Evolutionary conservation across 306 rosid genomes (phyloP).

Genomic region (Quercus suber): DNA sequence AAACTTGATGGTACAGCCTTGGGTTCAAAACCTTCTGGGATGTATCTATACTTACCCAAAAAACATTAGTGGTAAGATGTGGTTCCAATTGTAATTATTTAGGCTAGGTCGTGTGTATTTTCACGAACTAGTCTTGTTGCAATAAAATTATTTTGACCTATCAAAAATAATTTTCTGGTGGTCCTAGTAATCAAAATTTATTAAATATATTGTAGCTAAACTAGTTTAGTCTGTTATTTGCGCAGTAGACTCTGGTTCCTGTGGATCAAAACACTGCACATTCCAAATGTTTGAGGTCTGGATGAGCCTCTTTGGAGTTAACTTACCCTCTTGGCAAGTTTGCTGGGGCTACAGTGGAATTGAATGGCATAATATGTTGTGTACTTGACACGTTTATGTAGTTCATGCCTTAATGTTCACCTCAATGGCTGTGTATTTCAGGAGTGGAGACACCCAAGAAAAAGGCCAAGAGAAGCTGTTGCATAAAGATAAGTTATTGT

Average conservation of each 20-base stretch:
- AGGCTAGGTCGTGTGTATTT: too few relatives aligned
- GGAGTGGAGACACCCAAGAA: conserved; percentile 39
- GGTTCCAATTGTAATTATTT: too few relatives aligned
- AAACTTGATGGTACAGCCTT: too few relatives aligned
- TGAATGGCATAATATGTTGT: neutral
- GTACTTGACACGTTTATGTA: neutral
- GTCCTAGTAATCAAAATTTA: neutral
- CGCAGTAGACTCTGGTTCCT: neutral
- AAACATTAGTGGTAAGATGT: too few relatives aligned
- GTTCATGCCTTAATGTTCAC: conserved; percentile 18
- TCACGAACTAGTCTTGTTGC: too few relatives aligned
- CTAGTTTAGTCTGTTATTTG: neutral
- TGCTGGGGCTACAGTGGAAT: neutral
- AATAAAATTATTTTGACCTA: too few relatives aligned
- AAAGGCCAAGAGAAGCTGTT: conserved; percentile 47
- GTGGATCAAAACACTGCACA: neutral
- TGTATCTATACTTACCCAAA: too few relatives aligned
- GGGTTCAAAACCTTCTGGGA: too few relatives aligned
- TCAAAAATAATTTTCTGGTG: neutral
- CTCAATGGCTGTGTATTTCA: conserved; percentile 44
- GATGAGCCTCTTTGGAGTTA: neutral
- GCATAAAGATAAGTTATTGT: conserved; percentile 51
- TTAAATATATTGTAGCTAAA: neutral
- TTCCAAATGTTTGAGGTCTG: neutral
- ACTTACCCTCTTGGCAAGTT: neutral